phyloP scores from a whole-genome alignment of 768 basidiomycete genomes.

The Boletus fagicola region DNA sequence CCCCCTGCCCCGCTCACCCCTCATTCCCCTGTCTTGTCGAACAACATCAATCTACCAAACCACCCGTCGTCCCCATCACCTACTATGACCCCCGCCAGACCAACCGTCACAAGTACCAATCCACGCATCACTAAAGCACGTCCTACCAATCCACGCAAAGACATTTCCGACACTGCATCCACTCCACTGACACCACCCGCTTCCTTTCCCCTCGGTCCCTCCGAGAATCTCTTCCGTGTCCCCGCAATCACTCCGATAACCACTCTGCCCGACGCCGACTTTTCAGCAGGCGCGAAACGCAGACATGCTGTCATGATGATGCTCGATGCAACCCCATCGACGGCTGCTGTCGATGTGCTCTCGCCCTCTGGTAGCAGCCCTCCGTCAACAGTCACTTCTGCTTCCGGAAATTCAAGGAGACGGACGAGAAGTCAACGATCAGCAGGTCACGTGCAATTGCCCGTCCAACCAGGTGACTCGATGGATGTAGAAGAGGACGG shows the following conservation, averaged over 20 bases:
- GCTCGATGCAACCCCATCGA: slow-evolving; percentile 52
- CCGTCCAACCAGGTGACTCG: slow-evolving; percentile 44
- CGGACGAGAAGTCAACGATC: slow-evolving; percentile 55
- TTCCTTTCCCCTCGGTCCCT: slow-evolving; percentile 25
- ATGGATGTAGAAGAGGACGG: slow-evolving; percentile 80
- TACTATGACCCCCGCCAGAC: slow-evolving; percentile 21
- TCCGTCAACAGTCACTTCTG: slow-evolving; percentile 20
- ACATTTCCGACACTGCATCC: slow-evolving; percentile 21
- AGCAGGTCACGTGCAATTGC: slow-evolving; percentile 37
- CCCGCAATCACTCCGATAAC: slow-evolving; percentile 26
- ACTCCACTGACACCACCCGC: slow-evolving; percentile 12
- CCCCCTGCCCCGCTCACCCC: slow-evolving; percentile 31
- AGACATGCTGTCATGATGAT: slow-evolving; percentile 80
- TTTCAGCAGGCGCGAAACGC: slow-evolving; percentile 64
- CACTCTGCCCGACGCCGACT: slow-evolving; percentile 33
- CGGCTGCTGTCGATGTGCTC: slow-evolving; percentile 37
- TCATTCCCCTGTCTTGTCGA: slow-evolving; percentile 30
- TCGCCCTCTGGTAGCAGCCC: slow-evolving; percentile 37
- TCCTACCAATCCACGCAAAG: slow-evolving; percentile 28
- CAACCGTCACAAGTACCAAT: slow-evolving; percentile 10
- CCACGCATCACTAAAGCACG: slow-evolving; percentile 34
- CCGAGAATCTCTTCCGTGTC: slow-evolving; percentile 31
- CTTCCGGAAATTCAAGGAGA: slow-evolving; percentile 41
- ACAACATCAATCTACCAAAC: slow-evolving; percentile 12
- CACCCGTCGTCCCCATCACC: slow-evolving; percentile 31